Evolutionary conservation across 768 basidiomycete species (phyloP).

Genomic region (Lactarius indigo): DNA sequence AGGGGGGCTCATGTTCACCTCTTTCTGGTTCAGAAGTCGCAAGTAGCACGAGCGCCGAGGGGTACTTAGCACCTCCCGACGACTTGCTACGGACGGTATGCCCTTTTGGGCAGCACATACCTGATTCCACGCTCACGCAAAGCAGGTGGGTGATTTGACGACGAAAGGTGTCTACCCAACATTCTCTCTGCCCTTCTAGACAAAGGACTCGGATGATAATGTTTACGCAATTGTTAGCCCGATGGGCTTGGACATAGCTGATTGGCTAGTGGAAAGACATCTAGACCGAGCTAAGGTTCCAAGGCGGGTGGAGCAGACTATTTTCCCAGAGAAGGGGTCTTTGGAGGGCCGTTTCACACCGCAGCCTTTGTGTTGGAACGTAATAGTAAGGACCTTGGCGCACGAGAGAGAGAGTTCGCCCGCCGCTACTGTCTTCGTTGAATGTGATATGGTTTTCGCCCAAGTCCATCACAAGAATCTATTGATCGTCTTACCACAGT

Average conservation of each 20-base stretch:
- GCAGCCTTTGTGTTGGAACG: slow-evolving; percentile 15
- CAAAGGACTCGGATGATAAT: slow-evolving; percentile 55
- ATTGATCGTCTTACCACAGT: background rate
- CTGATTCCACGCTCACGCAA: background rate
- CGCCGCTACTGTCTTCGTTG: slow-evolving; percentile 11
- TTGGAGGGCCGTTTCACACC: slow-evolving; percentile 11
- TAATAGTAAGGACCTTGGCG: slow-evolving; percentile 13
- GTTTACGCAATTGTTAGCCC: slow-evolving; percentile 41
- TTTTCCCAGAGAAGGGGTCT: background rate
- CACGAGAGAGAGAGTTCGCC: slow-evolving; percentile 10
- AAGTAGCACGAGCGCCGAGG: slow-evolving; percentile 68
- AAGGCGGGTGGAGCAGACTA: background rate
- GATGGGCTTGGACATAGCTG: slow-evolving; percentile 42
- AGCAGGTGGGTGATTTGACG: slow-evolving; percentile 47
- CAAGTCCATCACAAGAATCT: background rate
- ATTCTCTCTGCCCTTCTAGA: slow-evolving; percentile 48
- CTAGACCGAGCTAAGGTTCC: slow-evolving; percentile 8
- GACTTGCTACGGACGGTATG: too few species aligned
- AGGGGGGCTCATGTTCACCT: background rate
- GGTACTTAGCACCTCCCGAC: slow-evolving; percentile 62
- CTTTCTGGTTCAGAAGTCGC: slow-evolving; percentile 50
- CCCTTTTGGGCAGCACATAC: too few species aligned
- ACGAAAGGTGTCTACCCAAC: slow-evolving; percentile 41
- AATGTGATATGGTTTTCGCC: background rate
- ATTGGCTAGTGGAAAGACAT: background rate